A percentile compares a stretch with the other conserved stretches of the same genome.
Evolutionary conservation across 352 stramenopile genomes (phyloP).

Genomic region (Phytopythium mirpurense): DNA sequence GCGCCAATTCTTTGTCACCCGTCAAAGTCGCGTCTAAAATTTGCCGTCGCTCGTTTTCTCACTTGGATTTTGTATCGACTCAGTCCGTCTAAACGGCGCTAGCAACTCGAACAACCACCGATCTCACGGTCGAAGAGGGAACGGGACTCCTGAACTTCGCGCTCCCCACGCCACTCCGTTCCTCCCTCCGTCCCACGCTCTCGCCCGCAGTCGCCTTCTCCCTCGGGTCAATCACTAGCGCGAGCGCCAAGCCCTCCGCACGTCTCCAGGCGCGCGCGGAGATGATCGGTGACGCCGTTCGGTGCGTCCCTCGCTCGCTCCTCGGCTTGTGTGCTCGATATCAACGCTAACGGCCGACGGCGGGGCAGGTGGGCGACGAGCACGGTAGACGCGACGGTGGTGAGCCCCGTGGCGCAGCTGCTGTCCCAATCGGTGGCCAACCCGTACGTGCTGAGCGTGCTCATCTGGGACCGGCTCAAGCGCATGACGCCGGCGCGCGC

Average conservation of each 20-base stretch:
- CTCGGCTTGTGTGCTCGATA: neutral
- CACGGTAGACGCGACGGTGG: slow-evolving; percentile 52
- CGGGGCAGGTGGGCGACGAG: slow-evolving; percentile 35
- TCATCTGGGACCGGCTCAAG: slow-evolving; percentile 72
- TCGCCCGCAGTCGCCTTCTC: too few species aligned
- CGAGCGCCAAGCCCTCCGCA: too few species aligned
- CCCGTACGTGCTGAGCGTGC: slow-evolving; percentile 64
- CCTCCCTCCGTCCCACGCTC: too few species aligned
- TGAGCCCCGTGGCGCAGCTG: slow-evolving; percentile 46
- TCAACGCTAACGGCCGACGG: neutral
- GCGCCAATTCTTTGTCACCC: slow-evolving; percentile 3
- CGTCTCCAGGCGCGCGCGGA: slow-evolving; percentile 5
- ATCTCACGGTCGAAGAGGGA: too few species aligned
- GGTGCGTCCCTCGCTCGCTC: slow-evolving; percentile 14
- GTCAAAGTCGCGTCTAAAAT: neutral
- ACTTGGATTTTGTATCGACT: neutral
- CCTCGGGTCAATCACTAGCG: too few species aligned
- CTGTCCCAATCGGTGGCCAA: slow-evolving; percentile 71
- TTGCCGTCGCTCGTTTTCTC: neutral
- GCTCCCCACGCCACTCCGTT: too few species aligned
- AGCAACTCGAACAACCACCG: neutral
- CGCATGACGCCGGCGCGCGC: slow-evolving; percentile 67
- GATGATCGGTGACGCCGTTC: slow-evolving; percentile 43
- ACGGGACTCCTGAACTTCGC: too few species aligned
- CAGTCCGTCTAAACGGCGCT: too few species aligned